phyloP scores from a whole-genome alignment of 164 flowering plant species.

The Macadamia tetraphylla region DNA sequence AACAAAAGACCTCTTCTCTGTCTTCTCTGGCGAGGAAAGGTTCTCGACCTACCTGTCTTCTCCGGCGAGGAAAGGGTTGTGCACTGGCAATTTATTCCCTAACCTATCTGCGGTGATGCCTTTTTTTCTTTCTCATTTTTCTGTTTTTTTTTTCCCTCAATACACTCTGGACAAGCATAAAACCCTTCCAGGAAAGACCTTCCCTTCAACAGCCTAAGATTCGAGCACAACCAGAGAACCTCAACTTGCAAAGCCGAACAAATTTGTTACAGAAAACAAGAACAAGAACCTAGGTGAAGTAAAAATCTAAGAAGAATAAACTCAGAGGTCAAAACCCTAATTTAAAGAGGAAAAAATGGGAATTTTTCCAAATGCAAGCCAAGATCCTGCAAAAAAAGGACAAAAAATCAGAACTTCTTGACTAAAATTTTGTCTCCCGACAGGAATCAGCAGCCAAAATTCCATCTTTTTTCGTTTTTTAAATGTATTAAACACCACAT shows the following conservation, averaged over 20 bases:
- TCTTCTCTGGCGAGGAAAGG: too few relatives aligned
- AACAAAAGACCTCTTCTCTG: too few relatives aligned
- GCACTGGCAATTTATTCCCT: too few relatives aligned
- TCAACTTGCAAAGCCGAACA: background rate
- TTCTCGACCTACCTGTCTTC: too few relatives aligned
- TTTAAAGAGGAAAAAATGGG: background rate
- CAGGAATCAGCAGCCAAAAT: slow-evolving; percentile 4
- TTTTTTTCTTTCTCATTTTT: too few relatives aligned
- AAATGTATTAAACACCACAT: background rate
- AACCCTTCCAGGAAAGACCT: background rate
- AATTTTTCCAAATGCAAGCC: background rate
- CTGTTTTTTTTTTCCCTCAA: background rate
- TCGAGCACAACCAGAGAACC: background rate
- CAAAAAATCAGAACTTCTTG: background rate
- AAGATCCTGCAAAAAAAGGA: slow-evolving; percentile 2
- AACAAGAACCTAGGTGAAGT: background rate
- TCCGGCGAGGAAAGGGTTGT: too few relatives aligned
- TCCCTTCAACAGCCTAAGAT: background rate
- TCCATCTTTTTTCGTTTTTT: slow-evolving; percentile 14
- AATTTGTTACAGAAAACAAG: background rate
- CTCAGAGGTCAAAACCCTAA: slow-evolving; percentile 5
- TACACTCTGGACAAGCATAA: background rate
- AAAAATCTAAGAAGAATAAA: slow-evolving; percentile 4
- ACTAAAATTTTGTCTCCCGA: background rate
- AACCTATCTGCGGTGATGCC: too few relatives aligned